Evolutionary conservation across 306 rosid genomes (phyloP), one percentile per base, ranked within the genome.

Genomic region (Boehmeria nivea): DNA sequence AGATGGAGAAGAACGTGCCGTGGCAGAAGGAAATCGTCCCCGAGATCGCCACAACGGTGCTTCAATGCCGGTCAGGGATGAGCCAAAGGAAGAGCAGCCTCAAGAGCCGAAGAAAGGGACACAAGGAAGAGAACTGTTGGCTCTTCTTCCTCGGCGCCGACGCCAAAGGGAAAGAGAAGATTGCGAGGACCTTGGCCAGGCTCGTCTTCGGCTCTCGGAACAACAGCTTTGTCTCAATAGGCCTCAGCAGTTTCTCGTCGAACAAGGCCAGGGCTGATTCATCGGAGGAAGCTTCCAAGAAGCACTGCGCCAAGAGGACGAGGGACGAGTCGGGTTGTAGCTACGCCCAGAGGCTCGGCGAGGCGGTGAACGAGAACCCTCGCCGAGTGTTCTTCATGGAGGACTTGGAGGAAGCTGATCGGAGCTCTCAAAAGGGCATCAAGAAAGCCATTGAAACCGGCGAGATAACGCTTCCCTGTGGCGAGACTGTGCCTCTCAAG

Each of bases 381-480:
- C 90, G 79, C 21, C 70, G 97, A 66, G 86, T 88, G 65, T 85
- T 88, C 76, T 74, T 85, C 66, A 59, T 88, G 83, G 90, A 84
- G 74, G 96, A 84, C 18, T 48, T 76, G 26, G 88, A 88, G 0
- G 78, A 73, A 59, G 78, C 72, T 39, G 94, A 88, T 61, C 20
- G 71, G 61, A 60, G 55, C 65, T 78, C 94, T 31, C 78, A 57
- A 54, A 80, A 73, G 80, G 84, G 91, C 61, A 28, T 85, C n/a
- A 74, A 68, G 73, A 27, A 85, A 63, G 83, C 88, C 0, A 83
- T 88, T 27, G 54, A 76, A 44, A 76, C 59, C 55, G 97, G 97
- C 47, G 78, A 68, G 44, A 1, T 85, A 20, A 76, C 57, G 40
- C 64, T 82, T 70, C 59, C 75, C 5, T 57, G 57, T 64, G 84